Base-by-base conservation (phyloP, 345 rosid genomes). In the Viola odorata region DNA sequence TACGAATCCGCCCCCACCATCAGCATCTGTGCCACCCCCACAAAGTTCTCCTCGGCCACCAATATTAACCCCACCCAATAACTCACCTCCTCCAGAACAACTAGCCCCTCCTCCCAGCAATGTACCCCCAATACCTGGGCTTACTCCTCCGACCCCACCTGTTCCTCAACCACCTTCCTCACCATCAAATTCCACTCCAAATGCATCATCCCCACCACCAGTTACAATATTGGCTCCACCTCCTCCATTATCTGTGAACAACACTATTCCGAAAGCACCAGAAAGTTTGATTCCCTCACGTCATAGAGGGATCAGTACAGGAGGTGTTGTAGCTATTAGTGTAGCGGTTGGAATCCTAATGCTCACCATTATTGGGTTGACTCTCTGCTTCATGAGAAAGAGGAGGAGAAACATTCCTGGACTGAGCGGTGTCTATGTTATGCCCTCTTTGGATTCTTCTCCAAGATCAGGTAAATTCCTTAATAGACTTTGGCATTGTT, bases 391-490 rank as follows among this genome's bases (percentile, higher is more conserved):
- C 77, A 52, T 80, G 52, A 79, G 68, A 72, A 87, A 75, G 80
- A 74, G 77, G 40, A 84, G 82, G 76, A 89, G 70, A 73, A 73
- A 65, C 65, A 67, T 45, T 50, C 47, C 84, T 55, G 51, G 76
- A 57, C 73, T 70, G 38, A 75, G 73, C 58, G 91, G 91, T 62
- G 90, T 76, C 71, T 79, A 84, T 69, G 67, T 79, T 48, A 73
- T 81, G 82, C 91, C 96, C 6, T 79, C 96, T 16, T 85, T 67
- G 54, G 79, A 62, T 54, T 80, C 95, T 65, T 79, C 89, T 59
- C 64, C 87, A 37, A 75, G 68, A 77, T 69, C 96, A 83, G 96
- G 98, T 92, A 77, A 58, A 41, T 41, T 39, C 56, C 63, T 49
- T 38, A 36, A 36, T 7, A 5, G 1, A 44, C 40, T 32, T 50